These are phyloP conservation scores for Zygotorulaspora mrakii DNA, from an alignment of 1,139 yeast genomes.

Conservation along the genomic window DNA sequence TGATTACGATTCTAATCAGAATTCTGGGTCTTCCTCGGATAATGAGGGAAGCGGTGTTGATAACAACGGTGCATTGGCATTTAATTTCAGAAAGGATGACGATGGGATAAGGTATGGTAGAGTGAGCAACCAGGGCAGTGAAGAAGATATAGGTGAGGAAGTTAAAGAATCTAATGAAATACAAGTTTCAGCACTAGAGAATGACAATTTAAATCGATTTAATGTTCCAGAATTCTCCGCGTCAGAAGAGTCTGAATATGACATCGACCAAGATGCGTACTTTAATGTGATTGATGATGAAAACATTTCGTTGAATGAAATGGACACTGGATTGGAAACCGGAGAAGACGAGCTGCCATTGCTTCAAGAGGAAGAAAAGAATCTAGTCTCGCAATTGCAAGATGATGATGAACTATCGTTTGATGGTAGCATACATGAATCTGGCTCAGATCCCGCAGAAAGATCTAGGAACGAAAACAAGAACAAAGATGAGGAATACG, in stretches of 20 bases:
- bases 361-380: constrained; percentile 46
- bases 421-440: constrained; percentile 35
- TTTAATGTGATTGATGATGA: constrained; percentile 67
- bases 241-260: constrained; percentile 55
- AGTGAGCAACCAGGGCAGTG: constrained; percentile 30
- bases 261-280: constrained; percentile 68
- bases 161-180: constrained; percentile 34
- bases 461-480: constrained; percentile 17
- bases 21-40: constrained; percentile 16
- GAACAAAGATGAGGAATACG: constrained; percentile 29
- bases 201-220: constrained; percentile 42
- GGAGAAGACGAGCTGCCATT: constrained; percentile 52
- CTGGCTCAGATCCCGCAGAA: constrained; percentile 32
- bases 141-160: constrained; percentile 74
- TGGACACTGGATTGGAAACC: constrained; percentile 48
- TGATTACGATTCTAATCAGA: constrained; percentile 9
- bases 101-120: constrained; percentile 30
- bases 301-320: constrained; percentile 33
- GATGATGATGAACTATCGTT: constrained; percentile 40
- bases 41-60: constrained; percentile 6
- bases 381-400: constrained; percentile 41
- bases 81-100: constrained; percentile 47
- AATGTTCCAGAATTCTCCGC: constrained; percentile 37
- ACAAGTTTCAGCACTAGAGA: constrained; percentile 25
- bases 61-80: constrained; percentile 50